Base-by-base conservation (phyloP, 441 rosid species). In the Mallotus japonicus region DNA sequence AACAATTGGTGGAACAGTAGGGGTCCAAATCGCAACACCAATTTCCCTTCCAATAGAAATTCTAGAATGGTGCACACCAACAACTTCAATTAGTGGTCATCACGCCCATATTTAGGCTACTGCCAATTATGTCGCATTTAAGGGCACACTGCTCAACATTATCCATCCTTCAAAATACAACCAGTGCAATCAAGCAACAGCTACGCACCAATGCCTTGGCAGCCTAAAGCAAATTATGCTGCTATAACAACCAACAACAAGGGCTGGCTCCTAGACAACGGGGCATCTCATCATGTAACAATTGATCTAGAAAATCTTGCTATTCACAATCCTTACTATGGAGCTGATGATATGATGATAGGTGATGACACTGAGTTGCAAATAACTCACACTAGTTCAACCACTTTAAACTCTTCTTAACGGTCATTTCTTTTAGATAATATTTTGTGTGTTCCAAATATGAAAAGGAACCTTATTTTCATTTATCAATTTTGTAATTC, bases 291-390 rank as follows among this genome's bases (percentile, higher is more conserved):
- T n/a, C 60, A 56, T 20, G 12, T 56, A 0, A 56, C 60, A 8
- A 0, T 32, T 56, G 28, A 56, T 10, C 3, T 56, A 1, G 13
- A 9, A 0, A 56, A 56, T 3, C 60, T 56, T 12, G 3, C 1
- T 1, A 0, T 15, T 3, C 22, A 9, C 12, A 1, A 0, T 1
- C 0, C 37, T 2, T 9, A 20, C 12, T 0, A 20, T 0, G 37
- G 34, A 4, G 0, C 62, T 24, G 37, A 58, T 58, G 62, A 4
- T 6, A 15, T 51, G 1, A 2, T 3, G 8, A 8, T 13, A 11
- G 50, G 50, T 47, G 13, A 47, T 47, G 10, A 11, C 1, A 47
- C 9, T 3, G 13, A 1, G 8, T n/a, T 51, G 13, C 55, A 17
- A 1, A 51, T 51, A 1, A 51, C 55, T 6, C 55, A 51, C 8